Conservation (phyloP, 2,329 filamentous ascomycete species). For the Aureobasidium sp. region DNA sequence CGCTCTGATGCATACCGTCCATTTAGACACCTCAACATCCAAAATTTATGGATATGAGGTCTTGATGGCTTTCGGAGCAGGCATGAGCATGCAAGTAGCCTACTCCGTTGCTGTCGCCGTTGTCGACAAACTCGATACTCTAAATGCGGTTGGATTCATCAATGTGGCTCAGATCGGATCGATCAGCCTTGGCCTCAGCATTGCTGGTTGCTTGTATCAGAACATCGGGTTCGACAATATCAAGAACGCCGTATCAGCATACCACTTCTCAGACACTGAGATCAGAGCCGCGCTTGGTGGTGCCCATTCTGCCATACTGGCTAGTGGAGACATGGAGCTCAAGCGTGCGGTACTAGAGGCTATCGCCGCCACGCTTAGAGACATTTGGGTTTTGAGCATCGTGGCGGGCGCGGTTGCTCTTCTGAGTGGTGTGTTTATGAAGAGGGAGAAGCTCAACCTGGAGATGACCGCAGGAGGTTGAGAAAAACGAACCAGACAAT, state of each 20-base stretch:
- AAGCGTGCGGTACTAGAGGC: background rate
- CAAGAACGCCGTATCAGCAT: background rate
- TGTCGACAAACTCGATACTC: background rate
- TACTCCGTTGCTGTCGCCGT: constrained; percentile 15
- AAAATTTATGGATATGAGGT: constrained; percentile 21
- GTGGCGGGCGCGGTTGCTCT: background rate
- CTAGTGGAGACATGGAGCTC: background rate
- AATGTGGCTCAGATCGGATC: background rate
- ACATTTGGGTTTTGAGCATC: background rate
- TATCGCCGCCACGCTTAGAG: background rate
- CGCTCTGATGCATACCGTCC: constrained; percentile 25
- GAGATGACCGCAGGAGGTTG: background rate
- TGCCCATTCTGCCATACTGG: background rate
- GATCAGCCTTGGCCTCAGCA: background rate
- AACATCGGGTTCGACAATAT: background rate
- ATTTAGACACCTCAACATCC: constrained; percentile 11
- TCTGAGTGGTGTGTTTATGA: background rate
- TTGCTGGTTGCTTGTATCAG: background rate
- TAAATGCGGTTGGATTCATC: background rate
- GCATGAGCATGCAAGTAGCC: constrained; percentile 16
- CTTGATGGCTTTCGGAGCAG: constrained; percentile 17
- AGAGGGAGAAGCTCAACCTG: background rate
- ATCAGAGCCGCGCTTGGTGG: background rate
- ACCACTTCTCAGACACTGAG: background rate
- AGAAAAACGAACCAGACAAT: background rate